phyloP scores from a whole-genome alignment of 208 protist genomes.

The Strigomonas galati region DNA sequence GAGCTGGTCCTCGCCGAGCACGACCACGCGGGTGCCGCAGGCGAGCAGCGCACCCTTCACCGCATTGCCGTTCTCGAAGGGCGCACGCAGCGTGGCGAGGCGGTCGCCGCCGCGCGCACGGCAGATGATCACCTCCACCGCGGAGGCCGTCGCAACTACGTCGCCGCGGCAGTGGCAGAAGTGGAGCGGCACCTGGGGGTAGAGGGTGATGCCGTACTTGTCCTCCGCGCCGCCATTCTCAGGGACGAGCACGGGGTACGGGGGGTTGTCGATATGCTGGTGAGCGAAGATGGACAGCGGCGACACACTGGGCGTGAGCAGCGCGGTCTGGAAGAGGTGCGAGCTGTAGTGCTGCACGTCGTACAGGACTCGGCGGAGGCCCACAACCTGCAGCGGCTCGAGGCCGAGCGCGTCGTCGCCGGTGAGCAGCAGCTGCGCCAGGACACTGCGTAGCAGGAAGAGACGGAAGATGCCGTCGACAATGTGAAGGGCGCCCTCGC shows the following conservation, averaged over 20 bases:
- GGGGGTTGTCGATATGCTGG: conserved; percentile 22
- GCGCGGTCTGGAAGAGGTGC: conserved; percentile 59
- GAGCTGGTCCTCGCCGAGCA: conserved; percentile 48
- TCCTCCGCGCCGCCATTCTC: conserved; percentile 57
- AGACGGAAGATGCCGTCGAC: conserved; percentile 71
- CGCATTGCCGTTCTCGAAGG: conserved; percentile 55
- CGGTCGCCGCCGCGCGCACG: conserved; percentile 32
- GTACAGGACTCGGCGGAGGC: conserved; percentile 36
- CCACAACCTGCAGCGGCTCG: not conserved
- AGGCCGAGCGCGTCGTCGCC: conserved; percentile 10
- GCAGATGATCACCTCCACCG: conserved; percentile 53
- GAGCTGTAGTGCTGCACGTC: conserved; percentile 48
- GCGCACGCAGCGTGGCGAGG: conserved; percentile 42
- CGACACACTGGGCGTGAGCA: conserved; percentile 46
- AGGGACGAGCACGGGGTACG: conserved; percentile 58
- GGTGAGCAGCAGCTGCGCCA: conserved; percentile 42
- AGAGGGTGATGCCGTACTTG: conserved; percentile 30
- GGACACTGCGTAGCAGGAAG: conserved; percentile 44
- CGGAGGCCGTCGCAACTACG: conserved; percentile 52
- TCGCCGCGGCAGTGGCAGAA: conserved; percentile 45
- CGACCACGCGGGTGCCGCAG: conserved; percentile 57
- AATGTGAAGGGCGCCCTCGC: conserved; percentile 29
- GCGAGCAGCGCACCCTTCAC: conserved; percentile 61
- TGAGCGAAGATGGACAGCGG: conserved; percentile 35
- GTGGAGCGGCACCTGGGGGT: conserved; percentile 19